Evolutionary conservation across 768 basidiomycete species (phyloP), one percentile per base, ranked within the genome.

Genomic region (Sistotremastrum suecicum): DNA sequence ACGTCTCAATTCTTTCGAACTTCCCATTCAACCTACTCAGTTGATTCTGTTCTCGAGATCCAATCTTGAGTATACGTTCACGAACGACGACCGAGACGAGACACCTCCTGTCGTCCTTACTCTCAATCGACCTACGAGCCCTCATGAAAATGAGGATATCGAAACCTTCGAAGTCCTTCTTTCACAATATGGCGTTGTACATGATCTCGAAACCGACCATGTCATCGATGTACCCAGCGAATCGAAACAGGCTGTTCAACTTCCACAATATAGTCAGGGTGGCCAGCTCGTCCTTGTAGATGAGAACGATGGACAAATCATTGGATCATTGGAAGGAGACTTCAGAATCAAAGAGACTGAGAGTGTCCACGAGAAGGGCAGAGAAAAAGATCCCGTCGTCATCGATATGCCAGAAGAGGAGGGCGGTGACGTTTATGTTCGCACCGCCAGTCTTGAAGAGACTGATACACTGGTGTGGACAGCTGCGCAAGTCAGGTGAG

Each of bases 271-370:
- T 20, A 20, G 20, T 20, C 20, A 37, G 29, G 43, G 67, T 37
- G 81, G 83, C 4, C 73, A 72, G 42, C 68, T 86, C 32, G 75
- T 86, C 36, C 70, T 84, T 50, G 70, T 87, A 45, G 76, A 88
- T 56, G 74, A 86, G 57, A 69, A 75, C 37, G 78, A 70, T 39
- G 83, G 83, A 2, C 76, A 83, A 50, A 68, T 86, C 7, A 67
- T 87, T 9, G 83, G 80, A 0, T 74, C 79, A 55, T 66, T 86
- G 6, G 80, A 80, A 47, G 66, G 75, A 41, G 58, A 65, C 44
- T 64, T 83, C 48, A 58, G 61, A 36, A 67, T 83, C 20, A 62
- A 64, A 28, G 83, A 83, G 55, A 81, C 81, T 52, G 68, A 72
- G 1, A 54, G 58, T n/a, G 64, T 86, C 38, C 57, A 66, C 34